A percentile compares a stretch with the other conserved stretches of the same genome.
These are phyloP conservation scores for Thermochaetoides thermophila DNA, from an alignment of 495 filamentous ascomycete species.

Conservation along the genomic window DNA sequence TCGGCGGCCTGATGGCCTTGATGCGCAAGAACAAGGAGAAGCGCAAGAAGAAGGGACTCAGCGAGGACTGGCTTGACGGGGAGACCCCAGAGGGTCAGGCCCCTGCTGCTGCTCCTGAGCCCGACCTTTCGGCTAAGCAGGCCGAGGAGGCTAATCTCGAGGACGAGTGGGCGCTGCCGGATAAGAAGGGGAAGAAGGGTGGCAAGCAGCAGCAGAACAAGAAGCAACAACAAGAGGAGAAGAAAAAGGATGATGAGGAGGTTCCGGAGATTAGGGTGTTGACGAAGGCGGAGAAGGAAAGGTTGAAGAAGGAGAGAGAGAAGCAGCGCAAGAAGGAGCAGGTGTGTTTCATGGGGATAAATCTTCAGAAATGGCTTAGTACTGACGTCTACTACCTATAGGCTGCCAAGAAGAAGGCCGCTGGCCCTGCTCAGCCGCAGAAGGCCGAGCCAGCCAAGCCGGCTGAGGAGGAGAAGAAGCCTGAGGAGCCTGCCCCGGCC, in stretches of 20 bases:
- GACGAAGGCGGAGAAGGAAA: conserved; percentile 94
- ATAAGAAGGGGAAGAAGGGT: conserved; percentile 89
- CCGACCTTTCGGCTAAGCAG: conserved; percentile 50
- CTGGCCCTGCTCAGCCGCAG: conserved; percentile 32
- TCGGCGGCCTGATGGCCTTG: conserved; percentile 65
- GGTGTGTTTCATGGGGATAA: conserved; percentile 33
- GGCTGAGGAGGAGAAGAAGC: conserved; percentile 31
- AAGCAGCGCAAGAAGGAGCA: conserved; percentile 91
- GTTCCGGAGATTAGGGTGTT: conserved; percentile 52
- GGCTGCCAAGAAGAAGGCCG: conserved; percentile 57
- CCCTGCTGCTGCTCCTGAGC: too few species aligned
- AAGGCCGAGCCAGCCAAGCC: conserved; percentile 38
- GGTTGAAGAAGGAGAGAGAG: conserved; percentile 86
- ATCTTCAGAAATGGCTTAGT: background rate
- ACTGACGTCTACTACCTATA: conserved; percentile 9
- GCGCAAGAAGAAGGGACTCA: conserved; percentile 82
- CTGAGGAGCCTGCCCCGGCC: conserved; percentile 14
- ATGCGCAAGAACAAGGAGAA: conserved; percentile 82
- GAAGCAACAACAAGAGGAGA: conserved; percentile 49
- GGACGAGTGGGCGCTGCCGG: conserved; percentile 71
- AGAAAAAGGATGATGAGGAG: conserved; percentile 38
- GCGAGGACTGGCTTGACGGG: conserved; percentile 59
- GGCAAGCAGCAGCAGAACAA: conserved; percentile 63
- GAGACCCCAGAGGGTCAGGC: conserved; percentile 50
- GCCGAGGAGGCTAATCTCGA: conserved; percentile 78